Base-by-base conservation (phyloP, 1,284 basidiomycete genomes). In the Apiotrichum sp. region DNA sequence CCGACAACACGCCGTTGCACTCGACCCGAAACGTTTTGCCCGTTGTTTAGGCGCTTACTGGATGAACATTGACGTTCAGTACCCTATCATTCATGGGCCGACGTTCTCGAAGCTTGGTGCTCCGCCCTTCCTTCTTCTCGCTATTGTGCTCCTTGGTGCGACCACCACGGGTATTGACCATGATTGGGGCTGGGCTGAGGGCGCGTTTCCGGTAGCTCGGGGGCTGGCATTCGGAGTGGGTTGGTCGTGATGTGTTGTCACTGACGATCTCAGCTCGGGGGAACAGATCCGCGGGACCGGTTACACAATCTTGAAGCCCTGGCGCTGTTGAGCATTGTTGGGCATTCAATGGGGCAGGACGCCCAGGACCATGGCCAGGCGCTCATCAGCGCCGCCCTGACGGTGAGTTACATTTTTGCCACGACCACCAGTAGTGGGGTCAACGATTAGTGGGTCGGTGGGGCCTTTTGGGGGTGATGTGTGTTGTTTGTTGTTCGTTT, bases 331-430 rank as follows among this genome's bases (percentile, higher is more conserved):
- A 55, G 54, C 16, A n/a, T 50, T 3, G 54, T 45, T 6, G 47
- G 47, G 0, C 49, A 49, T 6, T 40, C 42, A 4, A 50, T 55
- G 54, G 49, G 49, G 16, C 29, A 34, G 2, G 47, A 49, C 4
- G 54, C 49, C 7, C 54, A 55, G 39, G 54, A 55, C 42, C 47
- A 55, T 8, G 54, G 42, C 0, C 54, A 55, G 6, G 54, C 48
- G 3, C 36, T 55, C 29, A 6, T 55, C 31, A 55, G 54, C 34
- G 31, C 42, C 22, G 54, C 54, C 7, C 49, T 55, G 6, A 55
- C 54, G 3, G 53, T 54, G n/a, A 54, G 53, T 29, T n/a, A n/a
- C n/a, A n/a, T n/a, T n/a, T n/a, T n/a, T n/a, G n/a, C n/a, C n/a
- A n/a, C n/a, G n/a, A n/a, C n/a, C n/a, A n/a, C n/a, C n/a, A n/a